phyloP scores from a whole-genome alignment of 495 filamentous ascomycete species.

The Chlorociboria aeruginascens region DNA sequence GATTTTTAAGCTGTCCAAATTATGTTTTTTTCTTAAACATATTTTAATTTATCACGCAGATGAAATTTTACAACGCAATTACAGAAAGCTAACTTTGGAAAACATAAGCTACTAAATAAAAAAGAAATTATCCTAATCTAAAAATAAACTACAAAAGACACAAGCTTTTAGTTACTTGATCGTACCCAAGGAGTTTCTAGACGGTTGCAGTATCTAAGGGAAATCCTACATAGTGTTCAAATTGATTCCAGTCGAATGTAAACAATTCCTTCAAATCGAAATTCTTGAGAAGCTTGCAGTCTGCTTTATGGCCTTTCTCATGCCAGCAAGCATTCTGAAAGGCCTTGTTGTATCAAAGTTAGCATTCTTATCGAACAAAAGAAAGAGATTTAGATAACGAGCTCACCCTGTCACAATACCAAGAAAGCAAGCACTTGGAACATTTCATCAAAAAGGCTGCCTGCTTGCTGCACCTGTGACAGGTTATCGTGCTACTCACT shows the following conservation, averaged over 20 bases:
- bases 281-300: constrained; percentile 26
- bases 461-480: constrained; percentile 19
- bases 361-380: constrained; percentile 11
- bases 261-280: constrained; percentile 20
- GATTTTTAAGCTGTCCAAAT: too few species aligned
- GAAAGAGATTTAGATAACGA: neutral
- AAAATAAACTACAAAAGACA: too few species aligned
- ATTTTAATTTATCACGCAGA: too few species aligned
- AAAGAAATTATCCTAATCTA: too few species aligned
- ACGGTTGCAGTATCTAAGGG: constrained; percentile 10
- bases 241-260: constrained; percentile 23
- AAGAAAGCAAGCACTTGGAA: constrained; percentile 18
- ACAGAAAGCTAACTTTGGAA: too few species aligned
- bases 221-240: constrained; percentile 21
- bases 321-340: constrained; percentile 22
- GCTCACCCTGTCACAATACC: constrained; percentile 23
- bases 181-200: too few species aligned
- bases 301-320: constrained; percentile 23
- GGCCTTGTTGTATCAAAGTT: constrained; percentile 14
- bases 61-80: too few species aligned
- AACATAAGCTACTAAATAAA: too few species aligned
- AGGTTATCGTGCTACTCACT: constrained; percentile 14
- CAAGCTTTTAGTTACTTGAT: too few species aligned
- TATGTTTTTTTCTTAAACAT: too few species aligned
- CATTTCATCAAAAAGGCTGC: constrained; percentile 14